Evolutionary conservation across 2,329 filamentous ascomycete species (phyloP), one percentile per base, ranked within the genome.

Genomic region (Hypoxylon rubiginosum): DNA sequence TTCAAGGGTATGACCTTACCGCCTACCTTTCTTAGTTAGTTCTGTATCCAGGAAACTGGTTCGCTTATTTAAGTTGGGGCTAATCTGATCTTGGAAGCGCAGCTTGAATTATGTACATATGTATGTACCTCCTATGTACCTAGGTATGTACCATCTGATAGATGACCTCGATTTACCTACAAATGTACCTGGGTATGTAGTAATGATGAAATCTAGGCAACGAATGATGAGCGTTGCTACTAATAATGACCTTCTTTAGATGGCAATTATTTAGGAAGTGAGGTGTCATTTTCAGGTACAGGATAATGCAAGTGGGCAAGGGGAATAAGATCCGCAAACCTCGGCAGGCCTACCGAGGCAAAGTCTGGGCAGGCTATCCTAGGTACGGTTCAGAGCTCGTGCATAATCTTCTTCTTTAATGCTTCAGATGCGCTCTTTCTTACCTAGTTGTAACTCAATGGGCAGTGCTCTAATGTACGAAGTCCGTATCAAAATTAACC

Each of bases 261-360:
- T 4, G 15, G 10, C 4, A 43, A 7, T 8, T 7, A 5, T 28
- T 11, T 43, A 28, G 34, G n/a, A 28, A 36, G 8, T 5, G 21
- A 53, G 39, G 17, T 58, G 21, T 21, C 49, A 41, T 41, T 58
- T 19, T 49, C 32, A 34, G 48, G 28, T 45, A n/a, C 49, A 21
- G 21, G n/a, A 53, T 50, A 19, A 50, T 46, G 19, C 32, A 45
- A 50, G 28, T 43, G 32, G 34, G n/a, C 21, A 34, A 64, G 43
- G 17, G 30, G 43, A 34, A 30, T 3, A 28, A 3, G 7, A 28
- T 28, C 7, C 26, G 26, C 39, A 51, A 58, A 28, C 62, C 62
- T 36, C 28, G 62, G 62, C 53, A 65, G 45, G 4, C 21, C 48
- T 36, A 50, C 62, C 58, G 48, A 65, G 58, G 53, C 57, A 61